Evolutionary conservation across 441 rosid genomes (phyloP).

Genomic region (Adansonia gregorii): DNA sequence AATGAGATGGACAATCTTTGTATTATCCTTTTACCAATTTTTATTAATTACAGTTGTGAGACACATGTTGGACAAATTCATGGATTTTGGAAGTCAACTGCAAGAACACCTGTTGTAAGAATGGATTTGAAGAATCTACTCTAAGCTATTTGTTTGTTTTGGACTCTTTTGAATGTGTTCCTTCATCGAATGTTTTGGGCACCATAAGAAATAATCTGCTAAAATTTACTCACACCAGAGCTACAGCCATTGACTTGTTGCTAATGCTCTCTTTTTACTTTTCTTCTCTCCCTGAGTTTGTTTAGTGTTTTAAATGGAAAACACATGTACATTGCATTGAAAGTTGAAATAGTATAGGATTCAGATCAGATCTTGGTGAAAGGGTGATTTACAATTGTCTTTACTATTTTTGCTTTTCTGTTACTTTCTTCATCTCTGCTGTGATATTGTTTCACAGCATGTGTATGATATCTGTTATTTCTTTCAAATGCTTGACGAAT

Average conservation of each 20-base stretch:
- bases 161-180: not conserved
- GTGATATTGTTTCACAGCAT: not conserved
- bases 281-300: not conserved
- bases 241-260: not conserved
- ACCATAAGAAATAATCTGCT: not conserved
- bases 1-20: not conserved
- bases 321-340: not conserved
- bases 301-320: not conserved
- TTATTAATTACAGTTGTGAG: not conserved
- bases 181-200: not conserved
- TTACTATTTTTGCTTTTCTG: not conserved
- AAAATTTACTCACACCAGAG: not conserved
- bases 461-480: not conserved
- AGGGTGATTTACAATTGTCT: constrained; percentile 3
- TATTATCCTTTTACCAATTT: not conserved
- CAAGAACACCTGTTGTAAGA: not conserved
- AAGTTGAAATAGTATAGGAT: not conserved
- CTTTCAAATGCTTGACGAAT: constrained; percentile 6
- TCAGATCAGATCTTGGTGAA: not conserved
- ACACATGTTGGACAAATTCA: not conserved
- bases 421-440: not conserved
- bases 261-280: not conserved
- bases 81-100: not conserved
- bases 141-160: constrained; percentile 15
- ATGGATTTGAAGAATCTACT: not conserved